Evolutionary conservation across 805 yeast genomes (phyloP).

Genomic region (Candida yuanshanica): DNA sequence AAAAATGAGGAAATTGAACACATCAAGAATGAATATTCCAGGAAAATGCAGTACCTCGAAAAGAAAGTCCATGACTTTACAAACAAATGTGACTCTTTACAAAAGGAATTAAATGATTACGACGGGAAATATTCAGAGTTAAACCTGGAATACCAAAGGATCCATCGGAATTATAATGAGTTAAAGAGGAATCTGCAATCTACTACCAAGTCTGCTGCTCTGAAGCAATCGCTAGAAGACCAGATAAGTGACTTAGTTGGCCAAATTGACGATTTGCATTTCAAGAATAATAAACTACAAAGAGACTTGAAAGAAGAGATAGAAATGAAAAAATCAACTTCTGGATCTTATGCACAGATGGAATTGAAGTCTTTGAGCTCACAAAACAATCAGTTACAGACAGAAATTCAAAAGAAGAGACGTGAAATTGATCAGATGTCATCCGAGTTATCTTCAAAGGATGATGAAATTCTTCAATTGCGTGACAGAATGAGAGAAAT

Average conservation of each 20-base stretch:
- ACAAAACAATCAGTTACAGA: slow-evolving; percentile 29
- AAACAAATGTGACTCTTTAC: slow-evolving; percentile 23
- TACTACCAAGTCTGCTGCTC: slow-evolving; percentile 2
- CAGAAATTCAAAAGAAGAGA: slow-evolving; percentile 22
- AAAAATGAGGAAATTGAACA: slow-evolving; percentile 13
- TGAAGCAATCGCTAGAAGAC: slow-evolving; percentile 25
- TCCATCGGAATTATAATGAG: slow-evolving; percentile 21
- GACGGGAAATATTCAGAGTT: slow-evolving; percentile 22
- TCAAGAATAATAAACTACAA: slow-evolving; percentile 31
- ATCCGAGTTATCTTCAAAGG: slow-evolving; percentile 28
- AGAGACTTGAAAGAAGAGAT: slow-evolving; percentile 32
- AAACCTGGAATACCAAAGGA: slow-evolving; percentile 27
- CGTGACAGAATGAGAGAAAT: slow-evolving; percentile 30
- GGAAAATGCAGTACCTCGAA: slow-evolving; percentile 25
- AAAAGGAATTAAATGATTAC: slow-evolving; percentile 13
- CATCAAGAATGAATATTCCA: slow-evolving; percentile 9
- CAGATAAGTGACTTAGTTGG: slow-evolving; percentile 21
- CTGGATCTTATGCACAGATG: slow-evolving; percentile 27
- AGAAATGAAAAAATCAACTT: slow-evolving; percentile 9
- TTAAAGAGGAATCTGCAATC: slow-evolving; percentile 10
- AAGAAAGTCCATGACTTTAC: slow-evolving; percentile 19
- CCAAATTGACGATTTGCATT: slow-evolving; percentile 32
- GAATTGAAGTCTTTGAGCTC: slow-evolving; percentile 34
- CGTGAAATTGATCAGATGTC: slow-evolving; percentile 21
- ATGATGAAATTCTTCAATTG: slow-evolving; percentile 30